These are phyloP conservation scores for Xylaria polymorpha DNA, from an alignment of 2,329 filamentous ascomycete genomes.

Conservation along the genomic window DNA sequence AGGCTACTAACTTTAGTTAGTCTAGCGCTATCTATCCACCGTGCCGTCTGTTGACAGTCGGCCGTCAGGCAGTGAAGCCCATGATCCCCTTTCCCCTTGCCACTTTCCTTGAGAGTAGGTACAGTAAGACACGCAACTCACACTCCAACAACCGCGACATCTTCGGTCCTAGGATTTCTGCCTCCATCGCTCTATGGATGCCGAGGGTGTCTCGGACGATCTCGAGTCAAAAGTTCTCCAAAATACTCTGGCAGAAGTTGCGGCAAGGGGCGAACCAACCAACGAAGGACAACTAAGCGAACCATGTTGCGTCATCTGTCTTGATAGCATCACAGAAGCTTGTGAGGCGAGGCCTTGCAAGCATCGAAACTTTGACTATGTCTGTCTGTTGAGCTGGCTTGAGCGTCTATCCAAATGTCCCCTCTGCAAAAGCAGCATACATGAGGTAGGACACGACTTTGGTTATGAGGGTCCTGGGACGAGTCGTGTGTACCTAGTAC, in stretches of 20 bases:
- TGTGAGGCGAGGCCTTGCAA: constrained; percentile 80
- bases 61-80: background rate
- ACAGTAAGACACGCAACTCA: background rate
- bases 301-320: constrained; percentile 85
- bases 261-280: constrained; percentile 48
- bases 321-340: constrained; percentile 77
- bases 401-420: constrained; percentile 79
- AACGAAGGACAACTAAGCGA: constrained; percentile 48
- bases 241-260: constrained; percentile 57
- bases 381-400: constrained; percentile 86
- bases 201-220: constrained; percentile 47
- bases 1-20: too few relatives aligned
- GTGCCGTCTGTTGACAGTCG: background rate
- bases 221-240: constrained; percentile 58
- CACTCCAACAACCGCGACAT: constrained; percentile 8
- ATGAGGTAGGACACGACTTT: constrained; percentile 74
- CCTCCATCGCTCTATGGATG: constrained; percentile 47
- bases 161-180: background rate
- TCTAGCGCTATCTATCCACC: background rate
- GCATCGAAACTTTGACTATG: constrained; percentile 85
- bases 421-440: constrained; percentile 73
- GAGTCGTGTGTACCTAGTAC: constrained; percentile 69
- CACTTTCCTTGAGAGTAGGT: background rate
- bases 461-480: constrained; percentile 57
- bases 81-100: background rate